phyloP scores from a whole-genome alignment of 1,139 yeast species.

The Hansenula sp. region DNA sequence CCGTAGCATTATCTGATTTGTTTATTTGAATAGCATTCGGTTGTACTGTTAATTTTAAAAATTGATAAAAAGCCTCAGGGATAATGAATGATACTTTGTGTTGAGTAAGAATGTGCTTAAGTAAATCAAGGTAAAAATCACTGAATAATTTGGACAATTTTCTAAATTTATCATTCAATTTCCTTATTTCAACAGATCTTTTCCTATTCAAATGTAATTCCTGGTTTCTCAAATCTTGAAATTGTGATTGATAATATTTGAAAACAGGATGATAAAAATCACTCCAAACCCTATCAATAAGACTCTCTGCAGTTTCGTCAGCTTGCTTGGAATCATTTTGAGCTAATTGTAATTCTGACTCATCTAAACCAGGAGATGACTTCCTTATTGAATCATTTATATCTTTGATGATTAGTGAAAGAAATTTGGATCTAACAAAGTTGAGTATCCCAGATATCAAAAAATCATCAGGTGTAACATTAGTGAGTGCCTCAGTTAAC shows the following conservation, averaged over 20 bases:
- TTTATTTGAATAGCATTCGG: constrained; percentile 15
- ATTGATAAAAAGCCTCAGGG: constrained; percentile 22
- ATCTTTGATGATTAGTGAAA: constrained; percentile 16
- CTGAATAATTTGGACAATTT: constrained; percentile 43
- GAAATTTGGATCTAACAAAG: constrained; percentile 18
- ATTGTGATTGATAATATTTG: constrained; percentile 35
- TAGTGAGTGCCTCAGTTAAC: constrained; percentile 9
- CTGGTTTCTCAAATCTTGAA: constrained; percentile 23
- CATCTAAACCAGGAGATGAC: constrained; percentile 3
- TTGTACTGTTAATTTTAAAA: constrained; percentile 7
- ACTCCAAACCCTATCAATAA: constrained; percentile 50
- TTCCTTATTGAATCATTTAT: constrained; percentile 11
- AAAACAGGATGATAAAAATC: constrained; percentile 62
- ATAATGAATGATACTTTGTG: constrained; percentile 32
- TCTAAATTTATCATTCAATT: constrained; percentile 45
- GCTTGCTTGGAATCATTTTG: constrained; percentile 6
- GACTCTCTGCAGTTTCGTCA: constrained; percentile 18
- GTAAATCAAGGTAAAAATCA: constrained; percentile 42
- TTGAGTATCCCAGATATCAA: constrained; percentile 19
- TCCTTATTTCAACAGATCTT: constrained; percentile 50
- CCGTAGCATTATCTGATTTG: constrained; percentile 15
- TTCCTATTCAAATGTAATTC: constrained; percentile 19
- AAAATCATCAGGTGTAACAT: constrained; percentile 15
- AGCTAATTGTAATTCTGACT: constrained; percentile 13
- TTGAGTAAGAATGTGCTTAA: constrained; percentile 33